These are phyloP conservation scores for Crepidotus variabilis DNA, from an alignment of 768 basidiomycete genomes.

Conservation along the genomic window DNA sequence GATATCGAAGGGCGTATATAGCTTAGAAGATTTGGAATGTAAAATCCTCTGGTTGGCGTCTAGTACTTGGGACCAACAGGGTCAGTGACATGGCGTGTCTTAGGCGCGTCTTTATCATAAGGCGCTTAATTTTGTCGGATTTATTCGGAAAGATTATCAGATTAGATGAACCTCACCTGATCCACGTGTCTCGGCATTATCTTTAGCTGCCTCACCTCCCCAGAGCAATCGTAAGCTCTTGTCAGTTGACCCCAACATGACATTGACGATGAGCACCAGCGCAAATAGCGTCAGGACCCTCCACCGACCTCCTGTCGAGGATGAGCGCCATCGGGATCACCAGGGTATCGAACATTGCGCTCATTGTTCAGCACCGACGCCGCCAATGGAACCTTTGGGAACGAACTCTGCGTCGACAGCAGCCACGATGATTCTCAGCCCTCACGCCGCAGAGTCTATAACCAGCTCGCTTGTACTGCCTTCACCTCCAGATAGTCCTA, in stretches of 20 bases:
- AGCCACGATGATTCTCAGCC: background rate
- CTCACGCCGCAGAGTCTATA: slow-evolving; percentile 9
- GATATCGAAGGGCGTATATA: too few relatives aligned
- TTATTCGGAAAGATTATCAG: background rate
- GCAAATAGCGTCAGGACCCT: slow-evolving; percentile 35
- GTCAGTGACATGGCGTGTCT: too few relatives aligned
- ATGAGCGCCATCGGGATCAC: slow-evolving; percentile 5
- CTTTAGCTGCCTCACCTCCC: background rate
- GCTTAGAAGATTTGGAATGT: too few relatives aligned
- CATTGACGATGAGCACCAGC: slow-evolving; percentile 28
- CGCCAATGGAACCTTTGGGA: background rate
- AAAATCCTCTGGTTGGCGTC: too few relatives aligned
- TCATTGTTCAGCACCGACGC: slow-evolving; percentile 4
- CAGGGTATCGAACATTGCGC: background rate
- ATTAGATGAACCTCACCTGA: background rate
- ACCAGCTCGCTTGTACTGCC: slow-evolving; percentile 31
- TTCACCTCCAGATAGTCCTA: slow-evolving; percentile 61
- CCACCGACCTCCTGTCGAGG: slow-evolving; percentile 14
- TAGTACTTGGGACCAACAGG: too few relatives aligned
- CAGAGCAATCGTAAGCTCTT: background rate
- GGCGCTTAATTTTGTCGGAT: background rate
- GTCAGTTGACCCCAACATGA: background rate
- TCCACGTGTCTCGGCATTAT: background rate
- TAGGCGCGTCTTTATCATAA: too few relatives aligned
- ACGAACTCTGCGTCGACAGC: slow-evolving; percentile 1